Conservation (phyloP, 768 basidiomycete genomes). For the Suillus lakei region DNA sequence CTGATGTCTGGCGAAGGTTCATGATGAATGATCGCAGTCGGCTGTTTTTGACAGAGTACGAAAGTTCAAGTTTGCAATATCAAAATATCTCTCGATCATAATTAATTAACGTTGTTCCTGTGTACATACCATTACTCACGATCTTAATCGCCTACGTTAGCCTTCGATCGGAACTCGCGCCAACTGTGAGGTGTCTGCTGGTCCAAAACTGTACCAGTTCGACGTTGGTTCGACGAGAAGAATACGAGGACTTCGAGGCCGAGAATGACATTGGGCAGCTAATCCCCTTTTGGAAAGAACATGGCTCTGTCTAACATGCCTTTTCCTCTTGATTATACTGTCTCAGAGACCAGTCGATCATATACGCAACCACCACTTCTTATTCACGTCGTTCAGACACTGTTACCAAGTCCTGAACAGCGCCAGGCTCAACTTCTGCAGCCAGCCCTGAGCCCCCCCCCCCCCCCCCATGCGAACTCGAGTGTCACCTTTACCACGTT, state of each 20-base stretch:
- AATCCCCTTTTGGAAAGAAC: neutral
- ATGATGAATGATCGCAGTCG: constrained; percentile 76
- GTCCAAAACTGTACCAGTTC: neutral
- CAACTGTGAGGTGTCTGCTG: neutral
- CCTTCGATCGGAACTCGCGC: neutral
- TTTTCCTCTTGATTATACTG: neutral
- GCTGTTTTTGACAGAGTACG: constrained; percentile 81
- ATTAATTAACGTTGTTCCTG: constrained; percentile 20
- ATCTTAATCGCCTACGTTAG: neutral
- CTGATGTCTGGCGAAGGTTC: constrained; percentile 52
- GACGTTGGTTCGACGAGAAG: no score
- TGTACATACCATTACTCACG: constrained; percentile 3
- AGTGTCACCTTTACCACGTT: neutral
- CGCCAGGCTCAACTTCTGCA: neutral
- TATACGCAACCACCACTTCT: neutral
- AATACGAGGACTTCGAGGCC: neutral
- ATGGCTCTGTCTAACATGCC: no score
- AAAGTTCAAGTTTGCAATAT: constrained; percentile 75
- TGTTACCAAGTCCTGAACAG: neutral
- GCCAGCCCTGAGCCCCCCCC: neutral
- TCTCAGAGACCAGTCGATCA: neutral
- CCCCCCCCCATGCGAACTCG: neutral
- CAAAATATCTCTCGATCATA: constrained; percentile 83
- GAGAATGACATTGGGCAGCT: no score
- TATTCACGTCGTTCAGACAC: neutral